Conservation (phyloP, 768 basidiomycete genomes). For the Hydnum rufescens region DNA sequence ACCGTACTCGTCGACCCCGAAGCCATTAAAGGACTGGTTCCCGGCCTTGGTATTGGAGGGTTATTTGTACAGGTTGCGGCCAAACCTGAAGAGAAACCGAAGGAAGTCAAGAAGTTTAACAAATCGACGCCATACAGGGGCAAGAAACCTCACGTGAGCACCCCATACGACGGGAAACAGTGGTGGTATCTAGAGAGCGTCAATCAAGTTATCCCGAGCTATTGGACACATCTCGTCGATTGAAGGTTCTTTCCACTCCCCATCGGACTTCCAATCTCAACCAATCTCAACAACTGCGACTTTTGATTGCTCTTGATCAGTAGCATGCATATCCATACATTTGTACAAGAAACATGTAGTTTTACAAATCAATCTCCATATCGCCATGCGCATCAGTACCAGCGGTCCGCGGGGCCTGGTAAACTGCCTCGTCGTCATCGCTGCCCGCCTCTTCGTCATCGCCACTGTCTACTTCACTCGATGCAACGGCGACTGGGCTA, state of each 20-base stretch:
- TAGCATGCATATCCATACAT: too few relatives aligned
- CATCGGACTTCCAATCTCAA: background rate
- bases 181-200: slow-evolving; percentile 3
- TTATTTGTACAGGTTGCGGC: slow-evolving; percentile 51
- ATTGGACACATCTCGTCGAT: background rate
- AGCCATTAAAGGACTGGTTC: slow-evolving; percentile 23
- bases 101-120: background rate
- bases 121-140: background rate
- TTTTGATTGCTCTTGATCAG: too few relatives aligned
- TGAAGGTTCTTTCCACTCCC: background rate
- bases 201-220: background rate
- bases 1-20: slow-evolving; percentile 33
- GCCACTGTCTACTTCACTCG: background rate
- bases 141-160: background rate
- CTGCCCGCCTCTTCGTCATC: background rate
- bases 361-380: too few relatives aligned
- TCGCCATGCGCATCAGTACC: too few relatives aligned
- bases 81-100: background rate
- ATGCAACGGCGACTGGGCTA: background rate
- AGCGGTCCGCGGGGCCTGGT: background rate
- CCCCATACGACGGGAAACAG: background rate
- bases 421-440: background rate
- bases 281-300: too few relatives aligned
- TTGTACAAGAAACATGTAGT: too few relatives aligned
- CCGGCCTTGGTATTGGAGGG: slow-evolving; percentile 42